These are phyloP conservation scores for Solanum boliviense DNA, from an alignment of 257 asterid genomes.

Conservation along the genomic window DNA sequence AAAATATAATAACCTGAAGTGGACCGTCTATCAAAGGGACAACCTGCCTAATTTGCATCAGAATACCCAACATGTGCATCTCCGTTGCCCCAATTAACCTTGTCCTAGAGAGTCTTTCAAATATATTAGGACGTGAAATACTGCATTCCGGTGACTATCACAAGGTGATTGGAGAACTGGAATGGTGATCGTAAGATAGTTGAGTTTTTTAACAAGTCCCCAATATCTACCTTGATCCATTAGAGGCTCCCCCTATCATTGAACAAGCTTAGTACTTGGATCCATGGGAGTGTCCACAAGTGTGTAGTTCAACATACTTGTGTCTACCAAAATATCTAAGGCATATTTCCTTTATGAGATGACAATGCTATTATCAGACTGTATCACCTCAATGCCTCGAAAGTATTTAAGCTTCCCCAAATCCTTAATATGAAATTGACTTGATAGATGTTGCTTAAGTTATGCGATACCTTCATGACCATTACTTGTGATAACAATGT, in stretches of 20 bases:
- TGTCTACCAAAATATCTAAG: neutral
- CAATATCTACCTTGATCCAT: neutral
- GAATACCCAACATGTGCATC: neutral
- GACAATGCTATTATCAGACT: neutral
- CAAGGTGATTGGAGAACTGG: neutral
- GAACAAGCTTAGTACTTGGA: neutral
- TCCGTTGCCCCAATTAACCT: neutral
- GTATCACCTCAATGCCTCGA: neutral
- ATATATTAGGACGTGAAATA: neutral
- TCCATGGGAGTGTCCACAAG: neutral
- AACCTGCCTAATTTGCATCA: neutral
- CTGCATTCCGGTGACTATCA: neutral
- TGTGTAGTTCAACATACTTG: neutral
- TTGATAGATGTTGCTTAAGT: neutral
- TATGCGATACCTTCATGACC: neutral
- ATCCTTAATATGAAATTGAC: neutral
- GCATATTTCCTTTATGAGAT: neutral
- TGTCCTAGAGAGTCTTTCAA: neutral
- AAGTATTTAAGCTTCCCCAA: neutral
- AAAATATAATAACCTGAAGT: neutral
- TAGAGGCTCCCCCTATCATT: neutral
- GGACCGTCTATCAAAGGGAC: neutral
- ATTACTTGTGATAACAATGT: neutral
- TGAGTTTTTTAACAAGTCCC: neutral
- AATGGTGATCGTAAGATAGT: neutral